Conservation (phyloP, 352 stramenopile genomes). For the Pseudoperonospora humuli region DNA sequence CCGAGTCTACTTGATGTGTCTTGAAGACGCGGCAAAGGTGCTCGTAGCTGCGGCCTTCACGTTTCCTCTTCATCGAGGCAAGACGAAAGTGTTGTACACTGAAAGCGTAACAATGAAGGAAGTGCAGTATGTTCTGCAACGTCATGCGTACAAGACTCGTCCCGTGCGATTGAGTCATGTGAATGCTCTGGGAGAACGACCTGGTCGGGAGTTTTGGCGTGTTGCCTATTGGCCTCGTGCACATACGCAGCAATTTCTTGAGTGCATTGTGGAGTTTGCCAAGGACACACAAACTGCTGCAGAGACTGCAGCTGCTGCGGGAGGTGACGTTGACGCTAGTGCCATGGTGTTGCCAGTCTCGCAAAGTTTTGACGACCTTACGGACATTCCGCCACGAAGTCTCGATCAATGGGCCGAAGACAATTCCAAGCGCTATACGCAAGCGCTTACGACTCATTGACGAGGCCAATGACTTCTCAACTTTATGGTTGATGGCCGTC, state of each 20-base stretch:
- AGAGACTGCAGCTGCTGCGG: conserved; percentile 10
- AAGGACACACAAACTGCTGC: conserved; percentile 21
- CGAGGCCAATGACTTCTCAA: background rate
- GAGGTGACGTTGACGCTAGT: conserved; percentile 11
- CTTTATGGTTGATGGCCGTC: background rate
- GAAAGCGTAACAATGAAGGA: conserved; percentile 35
- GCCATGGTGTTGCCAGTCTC: conserved; percentile 25
- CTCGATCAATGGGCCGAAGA: conserved; percentile 45
- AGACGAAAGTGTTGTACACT: conserved; percentile 42
- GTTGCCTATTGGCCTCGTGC: conserved; percentile 43
- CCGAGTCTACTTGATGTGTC: conserved; percentile 42
- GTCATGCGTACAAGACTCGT: conserved; percentile 27
- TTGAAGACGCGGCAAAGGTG: conserved; percentile 49
- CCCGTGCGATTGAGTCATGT: conserved; percentile 33
- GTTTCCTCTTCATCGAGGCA: conserved; percentile 45
- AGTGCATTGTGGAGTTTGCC: conserved; percentile 37
- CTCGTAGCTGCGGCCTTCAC: conserved; percentile 40
- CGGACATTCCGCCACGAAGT: conserved; percentile 37
- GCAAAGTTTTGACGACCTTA: conserved; percentile 56
- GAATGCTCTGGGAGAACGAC: conserved; percentile 32
- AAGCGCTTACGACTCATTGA: conserved; percentile 24
- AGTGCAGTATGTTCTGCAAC: conserved; percentile 33
- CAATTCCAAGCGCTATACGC: conserved; percentile 43
- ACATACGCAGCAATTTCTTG: conserved; percentile 40
- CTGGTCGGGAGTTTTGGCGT: conserved; percentile 42